These are phyloP conservation scores for Cyanidium caldarium DNA, from an alignment of 23 red algal genomes.

Conservation along the genomic window DNA sequence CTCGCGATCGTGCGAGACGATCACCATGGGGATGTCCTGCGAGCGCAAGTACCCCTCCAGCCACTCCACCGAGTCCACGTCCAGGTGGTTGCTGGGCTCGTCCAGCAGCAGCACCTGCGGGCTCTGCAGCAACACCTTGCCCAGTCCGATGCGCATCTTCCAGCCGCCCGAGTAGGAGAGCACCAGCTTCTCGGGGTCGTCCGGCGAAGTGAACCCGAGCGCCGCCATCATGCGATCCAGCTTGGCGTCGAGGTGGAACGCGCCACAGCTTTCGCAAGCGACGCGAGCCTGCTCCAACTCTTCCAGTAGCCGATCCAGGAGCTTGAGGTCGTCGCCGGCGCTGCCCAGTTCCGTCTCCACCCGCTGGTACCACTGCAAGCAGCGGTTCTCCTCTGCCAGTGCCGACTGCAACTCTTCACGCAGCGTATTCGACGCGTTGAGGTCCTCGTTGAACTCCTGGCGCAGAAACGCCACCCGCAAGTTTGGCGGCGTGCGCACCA, in stretches of 20 bases:
- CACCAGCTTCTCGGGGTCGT: constrained; percentile 79
- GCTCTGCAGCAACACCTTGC: constrained; percentile 85
- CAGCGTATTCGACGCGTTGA: constrained; percentile 61
- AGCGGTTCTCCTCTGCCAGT: constrained; percentile 35
- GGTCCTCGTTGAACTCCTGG: constrained; percentile 95
- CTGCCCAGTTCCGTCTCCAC: constrained; percentile 34
- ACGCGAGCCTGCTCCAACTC: constrained; percentile 40
- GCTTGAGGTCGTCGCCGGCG: constrained; percentile 51
- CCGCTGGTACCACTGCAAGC: constrained; percentile 30
- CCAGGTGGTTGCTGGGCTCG: constrained; percentile 96
- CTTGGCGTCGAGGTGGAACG: constrained; percentile 57
- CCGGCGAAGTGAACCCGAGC: constrained; percentile 55
- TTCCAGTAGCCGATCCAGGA: constrained; percentile 55
- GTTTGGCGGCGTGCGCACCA: constrained; percentile 34
- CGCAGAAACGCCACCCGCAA: constrained; percentile 56
- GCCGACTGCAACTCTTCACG: constrained; percentile 59
- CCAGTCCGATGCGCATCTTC: constrained; percentile 99
- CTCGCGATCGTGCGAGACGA: constrained; percentile 89
- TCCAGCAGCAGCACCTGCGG: constrained; percentile 87
- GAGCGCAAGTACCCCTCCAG: constrained; percentile 51
- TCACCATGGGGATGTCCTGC: constrained; percentile 60
- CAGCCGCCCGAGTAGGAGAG: constrained; percentile 85
- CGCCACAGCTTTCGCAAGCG: constrained; percentile 48
- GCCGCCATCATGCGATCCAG: constrained; percentile 77
- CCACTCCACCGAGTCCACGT: constrained; percentile 86